phyloP scores from a whole-genome alignment of 225 moss, liverwort and hornwort genomes.

The Rhytidiadelphus loreus region DNA sequence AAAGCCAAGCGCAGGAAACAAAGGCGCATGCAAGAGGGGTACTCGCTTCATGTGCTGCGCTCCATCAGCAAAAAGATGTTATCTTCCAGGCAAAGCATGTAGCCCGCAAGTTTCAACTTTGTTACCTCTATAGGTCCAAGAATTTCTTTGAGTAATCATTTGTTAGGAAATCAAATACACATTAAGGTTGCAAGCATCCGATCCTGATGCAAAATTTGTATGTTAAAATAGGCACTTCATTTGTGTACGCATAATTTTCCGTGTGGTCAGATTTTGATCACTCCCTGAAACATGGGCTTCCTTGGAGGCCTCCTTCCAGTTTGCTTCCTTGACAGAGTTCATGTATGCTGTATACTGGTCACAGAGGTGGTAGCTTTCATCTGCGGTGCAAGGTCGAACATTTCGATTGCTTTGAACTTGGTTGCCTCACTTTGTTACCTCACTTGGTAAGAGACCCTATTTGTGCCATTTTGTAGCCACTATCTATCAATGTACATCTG shows the following conservation, averaged over 20 bases:
- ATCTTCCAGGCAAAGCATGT: conserved; percentile 16
- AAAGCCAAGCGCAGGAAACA: conserved; percentile 35
- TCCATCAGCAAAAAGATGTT: conserved; percentile 28
- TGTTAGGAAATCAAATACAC: background rate
- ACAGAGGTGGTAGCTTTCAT: background rate
- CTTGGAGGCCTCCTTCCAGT: background rate
- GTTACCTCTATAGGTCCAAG: background rate
- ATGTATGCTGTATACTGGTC: background rate
- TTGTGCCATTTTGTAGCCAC: background rate
- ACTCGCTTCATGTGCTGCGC: conserved; percentile 38
- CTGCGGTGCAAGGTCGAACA: background rate
- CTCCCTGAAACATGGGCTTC: background rate
- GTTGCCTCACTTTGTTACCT: background rate
- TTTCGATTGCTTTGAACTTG: background rate
- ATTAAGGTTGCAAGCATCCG: background rate
- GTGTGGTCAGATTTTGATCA: background rate
- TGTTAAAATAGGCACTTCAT: background rate
- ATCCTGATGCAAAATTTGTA: background rate
- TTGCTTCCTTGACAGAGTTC: background rate
- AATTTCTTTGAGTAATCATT: background rate
- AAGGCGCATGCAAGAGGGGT: conserved; percentile 32
- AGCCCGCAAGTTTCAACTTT: background rate
- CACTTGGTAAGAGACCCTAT: background rate
- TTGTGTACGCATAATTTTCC: background rate
- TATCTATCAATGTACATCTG: background rate